These are phyloP conservation scores for Bacterosira constricta DNA, from an alignment of 108 stramenopile species.

Conservation along the genomic window DNA sequence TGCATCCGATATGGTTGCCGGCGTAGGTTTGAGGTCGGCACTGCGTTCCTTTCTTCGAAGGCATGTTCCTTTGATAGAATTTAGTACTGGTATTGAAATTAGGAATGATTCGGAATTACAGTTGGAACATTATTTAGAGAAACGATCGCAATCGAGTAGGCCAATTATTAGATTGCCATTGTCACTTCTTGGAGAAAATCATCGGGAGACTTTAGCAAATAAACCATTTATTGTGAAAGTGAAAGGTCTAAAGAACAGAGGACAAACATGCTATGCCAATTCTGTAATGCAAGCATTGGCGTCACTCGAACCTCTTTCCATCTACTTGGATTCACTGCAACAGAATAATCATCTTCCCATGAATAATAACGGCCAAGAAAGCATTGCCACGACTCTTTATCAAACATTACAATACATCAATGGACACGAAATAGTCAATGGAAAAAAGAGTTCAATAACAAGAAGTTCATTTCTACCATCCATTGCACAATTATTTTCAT, in stretches of 20 bases:
- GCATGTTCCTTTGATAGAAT: too few species aligned
- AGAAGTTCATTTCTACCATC: too few species aligned
- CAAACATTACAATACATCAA: conserved; percentile 50
- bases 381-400: conserved; percentile 26
- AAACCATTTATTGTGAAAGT: too few species aligned
- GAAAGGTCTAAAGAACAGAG: conserved; percentile 70
- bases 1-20: background rate
- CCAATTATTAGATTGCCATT: too few species aligned
- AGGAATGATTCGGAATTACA: too few species aligned
- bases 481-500: background rate
- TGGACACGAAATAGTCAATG: too few species aligned
- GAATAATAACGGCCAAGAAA: background rate
- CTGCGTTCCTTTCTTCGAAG: background rate
- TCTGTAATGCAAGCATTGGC: conserved; percentile 81
- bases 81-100: too few species aligned
- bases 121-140: too few species aligned
- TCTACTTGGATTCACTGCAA: conserved; percentile 57
- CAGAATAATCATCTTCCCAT: background rate
- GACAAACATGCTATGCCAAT: conserved; percentile 86
- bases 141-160: too few species aligned
- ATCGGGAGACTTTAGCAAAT: too few species aligned
- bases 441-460: too few species aligned
- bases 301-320: conserved; percentile 55
- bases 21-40: background rate
- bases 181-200: too few species aligned